Percentiles rank a stretch among this genome's conserved stretches.
phyloP scores from a whole-genome alignment of 495 filamentous ascomycete species.

The Aspergillus biplanus region DNA sequence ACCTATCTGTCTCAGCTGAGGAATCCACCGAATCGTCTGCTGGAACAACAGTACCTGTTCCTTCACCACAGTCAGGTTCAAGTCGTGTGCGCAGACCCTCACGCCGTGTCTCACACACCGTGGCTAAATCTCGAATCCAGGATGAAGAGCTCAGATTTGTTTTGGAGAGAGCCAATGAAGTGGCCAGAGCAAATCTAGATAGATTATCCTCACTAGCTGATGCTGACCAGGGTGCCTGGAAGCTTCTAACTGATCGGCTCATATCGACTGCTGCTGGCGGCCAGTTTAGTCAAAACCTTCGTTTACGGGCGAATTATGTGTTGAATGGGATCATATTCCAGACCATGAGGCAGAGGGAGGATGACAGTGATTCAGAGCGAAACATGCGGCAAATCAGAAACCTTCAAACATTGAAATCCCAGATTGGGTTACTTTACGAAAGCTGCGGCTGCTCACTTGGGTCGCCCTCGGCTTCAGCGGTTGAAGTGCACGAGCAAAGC shows the following conservation, averaged over 20 bases:
- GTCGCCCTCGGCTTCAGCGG: conserved; percentile 55
- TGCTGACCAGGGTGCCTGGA: conserved; percentile 72
- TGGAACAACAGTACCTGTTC: conserved; percentile 21
- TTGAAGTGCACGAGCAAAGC: conserved; percentile 81
- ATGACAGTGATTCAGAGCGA: conserved; percentile 34
- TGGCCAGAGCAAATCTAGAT: conserved; percentile 77
- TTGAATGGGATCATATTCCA: conserved; percentile 71
- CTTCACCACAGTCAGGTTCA: conserved; percentile 37
- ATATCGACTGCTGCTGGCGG: conserved; percentile 63
- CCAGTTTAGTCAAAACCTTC: conserved; percentile 58
- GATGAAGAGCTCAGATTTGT: conserved; percentile 66
- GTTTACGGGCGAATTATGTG: conserved; percentile 72
- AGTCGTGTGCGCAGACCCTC: conserved; percentile 58
- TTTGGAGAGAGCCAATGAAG: conserved; percentile 76
- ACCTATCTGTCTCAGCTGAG: conserved; percentile 55
- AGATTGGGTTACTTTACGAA: conserved; percentile 56
- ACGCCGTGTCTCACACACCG: conserved; percentile 57
- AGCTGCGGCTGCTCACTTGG: conserved; percentile 30
- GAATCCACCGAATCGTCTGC: conserved; percentile 31
- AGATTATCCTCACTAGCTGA: conserved; percentile 66
- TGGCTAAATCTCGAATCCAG: conserved; percentile 49
- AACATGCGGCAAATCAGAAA: conserved; percentile 69
- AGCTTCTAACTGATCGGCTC: conserved; percentile 68
- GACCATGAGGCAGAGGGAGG: conserved; percentile 42
- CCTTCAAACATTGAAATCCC: conserved; percentile 66